Base-by-base conservation (phyloP, 805 yeast genomes). In the Wickerhamomyces rabaulensis region DNA sequence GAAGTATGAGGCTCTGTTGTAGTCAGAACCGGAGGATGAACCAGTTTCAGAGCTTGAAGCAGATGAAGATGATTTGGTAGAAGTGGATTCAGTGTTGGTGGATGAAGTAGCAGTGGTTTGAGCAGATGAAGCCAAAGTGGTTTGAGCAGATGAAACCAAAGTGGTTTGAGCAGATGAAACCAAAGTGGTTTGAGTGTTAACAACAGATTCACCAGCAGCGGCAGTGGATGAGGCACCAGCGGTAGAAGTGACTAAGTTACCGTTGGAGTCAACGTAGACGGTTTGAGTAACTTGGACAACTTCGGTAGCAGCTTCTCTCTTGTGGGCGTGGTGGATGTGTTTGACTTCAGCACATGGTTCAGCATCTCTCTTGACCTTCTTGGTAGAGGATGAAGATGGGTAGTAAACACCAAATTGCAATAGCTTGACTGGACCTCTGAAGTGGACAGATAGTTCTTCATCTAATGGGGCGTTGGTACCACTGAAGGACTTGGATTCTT, bases 401-500 rank as follows among this genome's bases (percentile, higher is more conserved):
- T 83, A 82, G 75, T 91, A 94, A 46, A 88, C 97, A 67, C 91
- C 97, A 63, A 94, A 89, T 70, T 88, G 88, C 61, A 74, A 70
- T 63, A 89, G 79, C 63, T 79, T 75, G 57, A 89, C 62, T 33
- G 96, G 96, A 58, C 96, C 96, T 74, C 96, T 84, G 75, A 88
- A 85, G 67, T 89, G 96, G 49, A 89, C 82, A 31, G 95, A 82
- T 51, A 89, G 70, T 67, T 89, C 96, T 73, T 88, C 94, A 66
- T 87, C 84, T 52, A 89, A 73, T 36, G 96, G 96, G 46, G 91
- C 68, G 66, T 87, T 67, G 48, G 78, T 59, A 46, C 96, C 96
- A 15, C 82, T 73, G 74, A 89, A 85, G 9, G 82, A 61, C 36
- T 59, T 54, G 20, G 80, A 47, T 43, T 70, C 57, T 52, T 80